Evolutionary conservation across 2,329 filamentous ascomycete genomes (phyloP).

Genomic region (Torrubiellomyces zombiae): DNA sequence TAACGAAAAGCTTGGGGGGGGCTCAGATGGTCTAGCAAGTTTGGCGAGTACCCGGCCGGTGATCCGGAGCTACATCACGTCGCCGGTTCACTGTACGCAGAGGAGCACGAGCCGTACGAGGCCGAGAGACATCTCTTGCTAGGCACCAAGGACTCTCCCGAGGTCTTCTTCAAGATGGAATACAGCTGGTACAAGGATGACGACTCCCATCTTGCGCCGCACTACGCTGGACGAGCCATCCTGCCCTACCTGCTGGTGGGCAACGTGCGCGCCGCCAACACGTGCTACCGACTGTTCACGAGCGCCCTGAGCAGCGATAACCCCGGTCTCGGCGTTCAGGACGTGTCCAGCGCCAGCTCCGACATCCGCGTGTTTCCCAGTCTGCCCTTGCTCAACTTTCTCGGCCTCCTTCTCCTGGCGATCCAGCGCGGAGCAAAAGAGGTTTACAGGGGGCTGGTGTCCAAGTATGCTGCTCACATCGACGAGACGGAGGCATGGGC

Average conservation of each 20-base stretch:
- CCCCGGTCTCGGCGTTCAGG: conserved; percentile 52
- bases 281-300: conserved; percentile 52
- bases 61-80: conserved; percentile 93
- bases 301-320: conserved; percentile 22
- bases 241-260: conserved; percentile 83
- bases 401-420: conserved; percentile 67
- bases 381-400: conserved; percentile 87
- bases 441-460: conserved; percentile 64
- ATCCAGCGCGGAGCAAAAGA: conserved; percentile 66
- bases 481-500: conserved; percentile 66
- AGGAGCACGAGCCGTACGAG: conserved; percentile 83
- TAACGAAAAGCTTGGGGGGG: no score
- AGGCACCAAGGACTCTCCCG: conserved; percentile 76
- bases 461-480: conserved; percentile 66
- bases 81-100: conserved; percentile 72
- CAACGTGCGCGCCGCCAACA: conserved; percentile 79
- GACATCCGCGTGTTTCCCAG: conserved; percentile 76
- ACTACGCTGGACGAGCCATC: conserved; percentile 73
- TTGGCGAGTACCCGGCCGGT: conserved; percentile 74
- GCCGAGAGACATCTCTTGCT: conserved; percentile 80
- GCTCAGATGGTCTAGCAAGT: conserved; percentile 63
- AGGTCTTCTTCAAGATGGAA: conserved; percentile 66
- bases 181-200: conserved; percentile 89
- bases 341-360: conserved; percentile 56
- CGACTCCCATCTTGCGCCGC: conserved; percentile 70